Conservation (phyloP, 305 asterid genomes). For the Fraxinus sp. region DNA sequence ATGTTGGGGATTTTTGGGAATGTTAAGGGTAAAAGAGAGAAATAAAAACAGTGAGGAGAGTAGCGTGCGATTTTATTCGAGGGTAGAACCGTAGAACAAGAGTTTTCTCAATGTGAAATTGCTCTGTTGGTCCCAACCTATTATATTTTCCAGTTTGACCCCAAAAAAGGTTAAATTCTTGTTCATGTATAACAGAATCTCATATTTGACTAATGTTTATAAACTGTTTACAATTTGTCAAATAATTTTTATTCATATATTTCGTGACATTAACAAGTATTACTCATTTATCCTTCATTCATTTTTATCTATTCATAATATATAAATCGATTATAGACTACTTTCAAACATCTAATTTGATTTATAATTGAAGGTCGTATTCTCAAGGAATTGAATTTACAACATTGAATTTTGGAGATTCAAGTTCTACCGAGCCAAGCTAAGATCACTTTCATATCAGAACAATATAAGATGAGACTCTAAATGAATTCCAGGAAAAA, state of each 20-base stretch:
- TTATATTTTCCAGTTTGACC: background rate
- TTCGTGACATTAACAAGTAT: background rate
- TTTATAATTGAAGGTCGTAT: background rate
- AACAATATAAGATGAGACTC: background rate
- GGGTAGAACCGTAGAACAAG: background rate
- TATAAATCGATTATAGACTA: too few species aligned
- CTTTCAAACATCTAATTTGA: background rate
- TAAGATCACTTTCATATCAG: background rate
- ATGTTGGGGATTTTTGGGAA: constrained; percentile 26
- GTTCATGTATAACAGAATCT: background rate
- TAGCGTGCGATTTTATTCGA: background rate
- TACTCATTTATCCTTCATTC: background rate
- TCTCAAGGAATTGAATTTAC: background rate
- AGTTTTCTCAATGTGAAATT: background rate
- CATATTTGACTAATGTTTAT: background rate
- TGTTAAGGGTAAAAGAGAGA: constrained; percentile 31
- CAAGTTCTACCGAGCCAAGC: background rate
- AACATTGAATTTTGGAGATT: background rate
- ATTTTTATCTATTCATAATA: too few species aligned
- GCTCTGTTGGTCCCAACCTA: background rate
- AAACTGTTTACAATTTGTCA: background rate
- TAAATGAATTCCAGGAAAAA: background rate
- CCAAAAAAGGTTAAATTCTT: background rate
- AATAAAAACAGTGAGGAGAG: background rate
- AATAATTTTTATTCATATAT: too few species aligned